These are phyloP conservation scores for Neofusicoccum kwambonambiense DNA, from an alignment of 2,329 filamentous ascomycete species.

Conservation along the genomic window DNA sequence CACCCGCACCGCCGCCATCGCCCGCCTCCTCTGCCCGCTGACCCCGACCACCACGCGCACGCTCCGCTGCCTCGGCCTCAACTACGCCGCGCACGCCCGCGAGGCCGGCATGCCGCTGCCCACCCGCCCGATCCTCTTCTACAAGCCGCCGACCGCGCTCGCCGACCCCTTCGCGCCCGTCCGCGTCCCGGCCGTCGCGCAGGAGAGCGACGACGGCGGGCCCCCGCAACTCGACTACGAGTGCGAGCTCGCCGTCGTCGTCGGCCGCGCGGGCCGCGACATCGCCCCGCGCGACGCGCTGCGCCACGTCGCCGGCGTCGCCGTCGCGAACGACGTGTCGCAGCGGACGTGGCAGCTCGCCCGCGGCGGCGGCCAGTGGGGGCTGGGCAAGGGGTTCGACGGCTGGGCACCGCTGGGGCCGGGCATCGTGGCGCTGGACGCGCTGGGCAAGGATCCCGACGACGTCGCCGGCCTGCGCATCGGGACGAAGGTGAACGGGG, in stretches of 20 bases:
- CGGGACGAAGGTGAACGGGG: constrained; percentile 9
- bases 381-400: constrained; percentile 47
- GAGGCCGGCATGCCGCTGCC: constrained; percentile 64
- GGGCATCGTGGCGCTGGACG: constrained; percentile 27
- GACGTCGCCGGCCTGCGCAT: neutral
- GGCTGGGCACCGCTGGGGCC: constrained; percentile 47
- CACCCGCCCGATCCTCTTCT: constrained; percentile 70
- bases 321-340: constrained; percentile 63
- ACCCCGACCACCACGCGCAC: neutral
- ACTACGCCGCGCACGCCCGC: constrained; percentile 22
- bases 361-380: constrained; percentile 37
- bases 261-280: constrained; percentile 65
- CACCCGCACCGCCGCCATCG: constrained; percentile 28
- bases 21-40: constrained; percentile 57
- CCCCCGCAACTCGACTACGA: constrained; percentile 72
- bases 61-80: constrained; percentile 28
- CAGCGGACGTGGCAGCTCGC: constrained; percentile 54
- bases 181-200: constrained; percentile 64
- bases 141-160: constrained; percentile 67
- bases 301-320: constrained; percentile 50
- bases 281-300: constrained; percentile 39
- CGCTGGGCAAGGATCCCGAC: neutral
- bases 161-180: constrained; percentile 65
- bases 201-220: constrained; percentile 42
- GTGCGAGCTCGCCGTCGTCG: constrained; percentile 73